Conservation (phyloP, 2,329 filamentous ascomycete species). For the Xylaria sp. region DNA sequence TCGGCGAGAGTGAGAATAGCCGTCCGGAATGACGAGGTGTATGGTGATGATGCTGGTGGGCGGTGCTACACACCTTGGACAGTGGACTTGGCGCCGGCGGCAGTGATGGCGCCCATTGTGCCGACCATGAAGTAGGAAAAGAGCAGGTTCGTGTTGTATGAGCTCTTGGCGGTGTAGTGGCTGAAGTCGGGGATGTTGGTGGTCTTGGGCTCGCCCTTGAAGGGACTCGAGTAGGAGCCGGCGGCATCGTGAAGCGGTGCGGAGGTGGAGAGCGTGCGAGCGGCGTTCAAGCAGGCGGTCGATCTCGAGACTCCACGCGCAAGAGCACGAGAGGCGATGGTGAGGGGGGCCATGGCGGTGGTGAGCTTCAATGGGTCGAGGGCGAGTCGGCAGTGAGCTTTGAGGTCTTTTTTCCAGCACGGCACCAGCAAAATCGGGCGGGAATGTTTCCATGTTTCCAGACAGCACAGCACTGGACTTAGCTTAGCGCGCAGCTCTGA, state of each 20-base stretch:
- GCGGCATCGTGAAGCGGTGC: conserved; percentile 59
- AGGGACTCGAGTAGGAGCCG: conserved; percentile 68
- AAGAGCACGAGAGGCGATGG: conserved; percentile 74
- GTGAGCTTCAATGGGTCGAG: conserved; percentile 47
- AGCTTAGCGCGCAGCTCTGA: conserved; percentile 54
- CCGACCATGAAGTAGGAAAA: conserved; percentile 99
- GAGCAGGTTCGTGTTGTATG: conserved; percentile 80
- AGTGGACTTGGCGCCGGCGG: conserved; percentile 95
- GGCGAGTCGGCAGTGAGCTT: conserved; percentile 50
- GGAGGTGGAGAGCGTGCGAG: conserved; percentile 68
- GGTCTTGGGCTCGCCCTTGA: conserved; percentile 68
- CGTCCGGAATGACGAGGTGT: neutral
- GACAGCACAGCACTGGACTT: conserved; percentile 35
- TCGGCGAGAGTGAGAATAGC: neutral
- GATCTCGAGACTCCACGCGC: conserved; percentile 67
- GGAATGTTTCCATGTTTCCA: conserved; percentile 32
- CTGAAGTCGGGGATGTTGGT: conserved; percentile 88
- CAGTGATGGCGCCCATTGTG: conserved; percentile 89
- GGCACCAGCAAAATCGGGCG: conserved; percentile 42
- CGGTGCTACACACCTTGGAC: conserved; percentile 81
- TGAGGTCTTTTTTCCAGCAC: conserved; percentile 64
- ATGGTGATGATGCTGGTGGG: conserved; percentile 22
- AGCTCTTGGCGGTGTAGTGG: conserved; percentile 81
- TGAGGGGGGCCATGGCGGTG: conserved; percentile 73
- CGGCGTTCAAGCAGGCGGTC: conserved; percentile 53